phyloP scores from a whole-genome alignment of 345 rosid genomes.

The Rubroshorea leprosula region DNA sequence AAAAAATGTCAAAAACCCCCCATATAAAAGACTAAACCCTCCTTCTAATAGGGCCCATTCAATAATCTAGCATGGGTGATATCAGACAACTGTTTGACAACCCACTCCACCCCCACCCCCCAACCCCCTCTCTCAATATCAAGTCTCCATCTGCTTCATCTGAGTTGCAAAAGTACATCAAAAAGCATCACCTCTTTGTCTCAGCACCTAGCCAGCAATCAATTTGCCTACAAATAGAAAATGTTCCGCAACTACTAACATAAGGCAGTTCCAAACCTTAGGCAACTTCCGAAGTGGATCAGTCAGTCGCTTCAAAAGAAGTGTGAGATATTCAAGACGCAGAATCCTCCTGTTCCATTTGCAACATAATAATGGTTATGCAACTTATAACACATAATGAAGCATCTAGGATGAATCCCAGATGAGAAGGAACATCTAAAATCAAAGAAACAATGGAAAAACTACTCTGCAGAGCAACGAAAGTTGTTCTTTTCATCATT shows the following conservation, averaged over 20 bases:
- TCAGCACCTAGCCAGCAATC: background rate
- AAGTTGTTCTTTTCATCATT: background rate
- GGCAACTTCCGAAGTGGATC: constrained; percentile 71
- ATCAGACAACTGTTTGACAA: too few relatives aligned
- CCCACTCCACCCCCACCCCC: too few relatives aligned
- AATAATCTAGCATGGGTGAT: too few relatives aligned
- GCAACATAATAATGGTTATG: constrained; percentile 12
- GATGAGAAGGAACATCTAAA: background rate
- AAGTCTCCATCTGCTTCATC: background rate
- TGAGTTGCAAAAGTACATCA: background rate
- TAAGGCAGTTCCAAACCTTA: constrained; percentile 45
- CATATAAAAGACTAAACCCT: too few relatives aligned
- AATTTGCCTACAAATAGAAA: background rate
- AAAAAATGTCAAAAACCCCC: too few relatives aligned
- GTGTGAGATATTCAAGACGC: constrained; percentile 70
- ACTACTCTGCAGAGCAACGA: background rate
- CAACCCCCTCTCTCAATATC: too few relatives aligned
- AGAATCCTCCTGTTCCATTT: constrained; percentile 53
- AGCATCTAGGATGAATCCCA: constrained; percentile 3
- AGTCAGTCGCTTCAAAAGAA: constrained; percentile 63
- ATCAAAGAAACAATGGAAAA: background rate
- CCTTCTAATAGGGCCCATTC: too few relatives aligned
- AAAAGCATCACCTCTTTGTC: background rate
- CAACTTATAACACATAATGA: constrained; percentile 6
- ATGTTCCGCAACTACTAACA: background rate